Conservation (phyloP, 257 asterid species). For the Solanum lignicaule region DNA sequence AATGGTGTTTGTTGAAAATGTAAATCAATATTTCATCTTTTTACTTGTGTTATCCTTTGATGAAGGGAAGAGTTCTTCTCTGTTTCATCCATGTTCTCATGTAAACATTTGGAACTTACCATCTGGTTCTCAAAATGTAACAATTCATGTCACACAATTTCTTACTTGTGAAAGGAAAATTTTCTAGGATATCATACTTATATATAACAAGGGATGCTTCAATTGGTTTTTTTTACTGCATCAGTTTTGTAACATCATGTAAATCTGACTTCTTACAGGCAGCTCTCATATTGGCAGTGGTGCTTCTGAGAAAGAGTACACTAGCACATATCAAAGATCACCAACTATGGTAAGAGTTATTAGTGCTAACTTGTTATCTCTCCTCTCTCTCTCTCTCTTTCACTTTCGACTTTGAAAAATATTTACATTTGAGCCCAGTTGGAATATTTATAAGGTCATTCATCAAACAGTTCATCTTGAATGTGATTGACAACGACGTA, state of each 20-base stretch:
- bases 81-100: background rate
- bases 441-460: background rate
- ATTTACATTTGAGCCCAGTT: background rate
- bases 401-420: background rate
- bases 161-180: background rate
- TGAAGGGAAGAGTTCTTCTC: background rate
- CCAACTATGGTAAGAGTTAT: constrained; percentile 32
- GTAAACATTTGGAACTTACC: background rate
- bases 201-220: background rate
- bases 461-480: background rate
- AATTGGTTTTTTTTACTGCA: background rate
- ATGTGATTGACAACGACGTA: background rate
- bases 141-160: background rate
- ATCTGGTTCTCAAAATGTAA: background rate
- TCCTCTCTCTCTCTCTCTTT: background rate
- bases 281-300: constrained; percentile 29
- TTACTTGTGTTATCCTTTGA: background rate
- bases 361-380: background rate
- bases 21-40: background rate
- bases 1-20: background rate
- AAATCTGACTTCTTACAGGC: constrained; percentile 31
- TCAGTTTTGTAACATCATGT: background rate
- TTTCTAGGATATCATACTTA: background rate
- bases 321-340: constrained; percentile 25
- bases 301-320: constrained; percentile 26